phyloP scores from a whole-genome alignment of 371 early-diverging fungal species.

The Mucor sp. region DNA sequence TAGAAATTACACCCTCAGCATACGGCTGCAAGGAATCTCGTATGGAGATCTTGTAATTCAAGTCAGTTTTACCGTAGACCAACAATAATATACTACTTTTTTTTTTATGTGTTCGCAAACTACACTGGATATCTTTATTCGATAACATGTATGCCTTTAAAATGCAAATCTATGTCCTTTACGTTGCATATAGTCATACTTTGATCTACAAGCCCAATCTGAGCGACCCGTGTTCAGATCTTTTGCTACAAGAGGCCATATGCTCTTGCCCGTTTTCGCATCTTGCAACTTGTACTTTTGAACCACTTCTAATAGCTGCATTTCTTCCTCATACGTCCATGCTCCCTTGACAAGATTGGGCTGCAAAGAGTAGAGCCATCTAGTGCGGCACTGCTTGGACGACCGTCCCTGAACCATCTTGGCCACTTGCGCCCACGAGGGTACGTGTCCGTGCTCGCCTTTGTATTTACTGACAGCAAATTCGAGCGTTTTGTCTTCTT shows the following conservation, averaged over 20 bases:
- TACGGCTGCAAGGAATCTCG: constrained; percentile 72
- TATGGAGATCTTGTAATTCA: constrained; percentile 24
- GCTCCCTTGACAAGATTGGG: constrained; percentile 17
- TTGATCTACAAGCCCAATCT: constrained; percentile 21
- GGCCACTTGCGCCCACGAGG: constrained; percentile 30
- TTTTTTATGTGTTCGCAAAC: background rate
- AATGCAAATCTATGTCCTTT: constrained; percentile 22
- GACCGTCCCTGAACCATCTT: constrained; percentile 28
- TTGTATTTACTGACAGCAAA: constrained; percentile 26
- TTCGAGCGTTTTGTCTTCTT: constrained; percentile 29
- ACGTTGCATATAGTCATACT: constrained; percentile 27
- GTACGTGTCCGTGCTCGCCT: background rate
- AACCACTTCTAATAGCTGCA: constrained; percentile 35
- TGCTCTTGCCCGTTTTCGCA: background rate
- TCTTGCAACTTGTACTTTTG: constrained; percentile 18
- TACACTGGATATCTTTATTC: background rate
- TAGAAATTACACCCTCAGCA: constrained; percentile 82
- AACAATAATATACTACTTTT: background rate
- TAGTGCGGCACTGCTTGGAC: constrained; percentile 24
- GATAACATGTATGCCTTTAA: constrained; percentile 1
- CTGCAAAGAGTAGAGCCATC: constrained; percentile 22
- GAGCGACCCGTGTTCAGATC: constrained; percentile 33
- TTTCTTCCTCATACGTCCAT: constrained; percentile 39
- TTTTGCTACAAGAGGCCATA: constrained; percentile 33
- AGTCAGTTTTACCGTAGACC: background rate